These are phyloP conservation scores for Bretziella fagacearum DNA, from an alignment of 2,329 filamentous ascomycete genomes.

Conservation along the genomic window DNA sequence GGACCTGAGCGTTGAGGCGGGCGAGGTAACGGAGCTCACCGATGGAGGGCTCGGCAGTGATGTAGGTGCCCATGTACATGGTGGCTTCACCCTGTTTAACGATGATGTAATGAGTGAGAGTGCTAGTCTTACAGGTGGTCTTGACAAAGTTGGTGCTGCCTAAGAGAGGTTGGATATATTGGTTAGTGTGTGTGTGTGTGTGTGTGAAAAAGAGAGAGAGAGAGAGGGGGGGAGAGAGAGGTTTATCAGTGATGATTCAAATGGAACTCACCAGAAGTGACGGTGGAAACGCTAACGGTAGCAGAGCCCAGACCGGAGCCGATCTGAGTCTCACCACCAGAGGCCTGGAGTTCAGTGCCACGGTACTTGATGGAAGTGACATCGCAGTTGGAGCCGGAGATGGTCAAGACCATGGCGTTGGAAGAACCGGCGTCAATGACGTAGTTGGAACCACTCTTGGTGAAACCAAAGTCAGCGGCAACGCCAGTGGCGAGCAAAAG, in stretches of 20 bases:
- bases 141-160: slow-evolving; percentile 33
- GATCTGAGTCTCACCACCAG: slow-evolving; percentile 36
- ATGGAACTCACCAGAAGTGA: slow-evolving; percentile 17
- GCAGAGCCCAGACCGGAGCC: slow-evolving; percentile 41
- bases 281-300: slow-evolving; percentile 32
- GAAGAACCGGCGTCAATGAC: slow-evolving; percentile 31
- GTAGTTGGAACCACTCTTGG: slow-evolving; percentile 25
- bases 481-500: slow-evolving; percentile 18
- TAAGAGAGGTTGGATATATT: slow-evolving; percentile 13
- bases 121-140: slow-evolving; percentile 41
- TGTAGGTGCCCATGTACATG: slow-evolving; percentile 46
- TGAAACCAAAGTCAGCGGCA: slow-evolving; percentile 28
- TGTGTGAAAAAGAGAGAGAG: too few relatives aligned
- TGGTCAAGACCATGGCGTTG: slow-evolving; percentile 33
- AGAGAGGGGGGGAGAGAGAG: too few relatives aligned
- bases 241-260: too few relatives aligned
- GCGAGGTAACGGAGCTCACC: slow-evolving; percentile 50
- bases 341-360: slow-evolving; percentile 41
- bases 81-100: slow-evolving; percentile 41
- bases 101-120: slow-evolving; percentile 48
- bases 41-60: slow-evolving; percentile 35
- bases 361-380: slow-evolving; percentile 46
- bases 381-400: slow-evolving; percentile 39
- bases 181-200: neutral
- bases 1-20: slow-evolving; percentile 33